Base-by-base conservation (phyloP, 257 asterid species). In the Petrea volubilis region DNA sequence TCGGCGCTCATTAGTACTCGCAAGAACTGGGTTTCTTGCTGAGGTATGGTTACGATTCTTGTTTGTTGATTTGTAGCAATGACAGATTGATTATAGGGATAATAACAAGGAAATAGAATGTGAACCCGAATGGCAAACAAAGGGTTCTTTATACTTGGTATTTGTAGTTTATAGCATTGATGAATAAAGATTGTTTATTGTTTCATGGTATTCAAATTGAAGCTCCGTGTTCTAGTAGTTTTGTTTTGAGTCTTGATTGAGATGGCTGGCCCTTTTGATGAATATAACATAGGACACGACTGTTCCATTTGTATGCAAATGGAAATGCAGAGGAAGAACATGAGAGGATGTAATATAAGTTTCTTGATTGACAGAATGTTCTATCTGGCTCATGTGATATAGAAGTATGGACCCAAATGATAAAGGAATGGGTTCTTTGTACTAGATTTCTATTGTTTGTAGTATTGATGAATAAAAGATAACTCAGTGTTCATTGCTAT, bases 1-100 rank as follows among this genome's bases (percentile, higher is more conserved):
- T 88, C 98, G 0, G 97, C 95, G 20, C 31, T 86, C 1, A 90
- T 92, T 63, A 92, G 97, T 56, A 87, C 98, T 60, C 98, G 86
- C 70, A 92, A 92, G 90, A 92, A 92, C 49, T 92, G 98, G 98
- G 23, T 84, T 58, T 80, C 95, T 50, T 91, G 71, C 40, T 78
- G 58, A 57, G 31, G 29, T 25, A 59, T 41, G 41, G 17, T 10
- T 31, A 62, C 46, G 65, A 50, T 67, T 21, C 11, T 34, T 21
- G 2, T 38, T 20, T 12, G 8, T 71, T 47, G 58, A 21, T 59
- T 7, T 27, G 27, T 24, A 40, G 6, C 6, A 34, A 33, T 27
- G 34, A 17, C 29, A 17, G 64, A 36, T 20, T 53, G n/a, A 25
- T 13, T 28, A 5, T 33, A 56, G 20, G 25, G 49, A 28, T n/a